Evolutionary conservation across 306 rosid species (phyloP), one percentile per base, ranked within the genome.

Genomic region (Spatholobus suberectus): DNA sequence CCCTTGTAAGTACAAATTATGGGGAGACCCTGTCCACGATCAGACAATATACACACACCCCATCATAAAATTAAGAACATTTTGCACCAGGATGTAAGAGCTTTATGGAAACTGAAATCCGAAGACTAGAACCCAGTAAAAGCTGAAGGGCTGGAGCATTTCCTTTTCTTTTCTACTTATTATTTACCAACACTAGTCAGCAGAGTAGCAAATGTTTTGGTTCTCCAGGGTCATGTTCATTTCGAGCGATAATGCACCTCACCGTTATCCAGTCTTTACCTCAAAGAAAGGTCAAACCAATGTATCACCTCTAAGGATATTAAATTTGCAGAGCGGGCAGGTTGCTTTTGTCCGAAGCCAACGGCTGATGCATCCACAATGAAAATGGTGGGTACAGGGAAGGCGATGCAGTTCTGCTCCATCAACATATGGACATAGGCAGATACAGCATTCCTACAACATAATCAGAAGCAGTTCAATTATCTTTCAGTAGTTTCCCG

Each of bases 331-430:
- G 82, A 94, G 97, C 0, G 98, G 98, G 79, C 98, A 94, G 21
- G 93, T 94, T 71, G 97, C 92, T 49, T 92, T 94, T 46, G 92
- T 90, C 23, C 86, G 88, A 49, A 93, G 98, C 98, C 98, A 93
- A 37, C 91, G 92, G 86, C 90, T 73, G 41, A 94, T 91, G 93
- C 98, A 94, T 70, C 87, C 94, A 65, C 94, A 88, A 59, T 94
- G 98, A 70, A 94, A 94, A 88, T 94, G 97, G 87, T 94, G 98
- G 79, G 83, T 82, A 82, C 98, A 94, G 37, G 97, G 94, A 74
- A 91, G 94, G 38, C 90, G 89, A 77, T 88, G 87, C 61, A 94
- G 86, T 87, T 94, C 98, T 2, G 88, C 83, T 82, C 97, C 97
- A 6, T 90, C 93, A 43, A 76, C 92, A 43, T 94, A 94, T 24